Percentiles rank a stretch among this genome's conserved stretches.
Evolutionary conservation across 2,329 filamentous ascomycete species (phyloP).

Genomic region (Colletotrichum tofieldiae): DNA sequence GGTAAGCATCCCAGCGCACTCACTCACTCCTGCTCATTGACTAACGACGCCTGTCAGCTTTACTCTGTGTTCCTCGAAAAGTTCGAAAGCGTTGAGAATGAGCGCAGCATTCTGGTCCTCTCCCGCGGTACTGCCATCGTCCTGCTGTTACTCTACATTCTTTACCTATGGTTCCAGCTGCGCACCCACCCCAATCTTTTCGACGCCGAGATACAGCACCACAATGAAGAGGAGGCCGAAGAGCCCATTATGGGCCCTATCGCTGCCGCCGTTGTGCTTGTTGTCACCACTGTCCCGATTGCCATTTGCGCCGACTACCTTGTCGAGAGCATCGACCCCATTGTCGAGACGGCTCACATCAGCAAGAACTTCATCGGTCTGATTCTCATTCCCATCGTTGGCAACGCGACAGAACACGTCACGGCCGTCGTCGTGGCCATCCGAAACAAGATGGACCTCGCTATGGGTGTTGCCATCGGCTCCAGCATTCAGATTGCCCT

Average conservation of each 20-base stretch:
- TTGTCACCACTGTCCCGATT: slow-evolving; percentile 79
- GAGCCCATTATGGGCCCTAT: slow-evolving; percentile 72
- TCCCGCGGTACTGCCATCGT: slow-evolving; percentile 85
- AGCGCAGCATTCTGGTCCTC: slow-evolving; percentile 76
- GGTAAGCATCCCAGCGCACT: slow-evolving; percentile 54
- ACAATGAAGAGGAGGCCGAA: slow-evolving; percentile 54
- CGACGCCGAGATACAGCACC: slow-evolving; percentile 64
- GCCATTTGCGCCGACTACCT: slow-evolving; percentile 83
- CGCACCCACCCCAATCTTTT: slow-evolving; percentile 82
- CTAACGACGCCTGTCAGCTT: slow-evolving; percentile 59
- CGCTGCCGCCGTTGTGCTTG: slow-evolving; percentile 75
- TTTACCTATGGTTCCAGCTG: slow-evolving; percentile 86
- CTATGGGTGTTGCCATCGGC: slow-evolving; percentile 86
- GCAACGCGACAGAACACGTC: slow-evolving; percentile 86
- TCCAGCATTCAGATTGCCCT: slow-evolving; percentile 88
- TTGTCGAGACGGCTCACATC: slow-evolving; percentile 79
- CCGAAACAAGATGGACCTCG: slow-evolving; percentile 82
- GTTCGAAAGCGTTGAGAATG: slow-evolving; percentile 58
- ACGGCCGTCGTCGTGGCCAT: slow-evolving; percentile 85
- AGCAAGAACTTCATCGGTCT: slow-evolving; percentile 87
- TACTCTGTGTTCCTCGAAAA: slow-evolving; percentile 76
- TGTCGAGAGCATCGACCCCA: slow-evolving; percentile 81
- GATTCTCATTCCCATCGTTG: slow-evolving; percentile 84
- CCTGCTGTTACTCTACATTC: slow-evolving; percentile 79
- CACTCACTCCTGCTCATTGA: not conserved